phyloP scores from a whole-genome alignment of 805 yeast genomes.

The Lachancea meyersii region DNA sequence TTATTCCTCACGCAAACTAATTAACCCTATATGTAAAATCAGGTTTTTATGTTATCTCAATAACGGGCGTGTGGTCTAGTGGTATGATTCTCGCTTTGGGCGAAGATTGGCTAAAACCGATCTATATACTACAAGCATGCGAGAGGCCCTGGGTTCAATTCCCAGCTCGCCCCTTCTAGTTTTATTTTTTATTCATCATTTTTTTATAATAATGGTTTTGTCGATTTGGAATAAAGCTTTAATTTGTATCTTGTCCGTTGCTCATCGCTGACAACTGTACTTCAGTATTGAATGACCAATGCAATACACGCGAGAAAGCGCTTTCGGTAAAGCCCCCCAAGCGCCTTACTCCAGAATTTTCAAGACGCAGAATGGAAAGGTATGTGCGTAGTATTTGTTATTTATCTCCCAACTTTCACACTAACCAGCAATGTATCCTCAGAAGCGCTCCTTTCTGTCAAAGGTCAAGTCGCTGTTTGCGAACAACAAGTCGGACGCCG shows the following conservation, averaged over 20 bases:
- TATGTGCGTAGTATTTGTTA: neutral
- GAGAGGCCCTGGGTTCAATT: constrained; percentile 61
- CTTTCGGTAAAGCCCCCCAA: constrained; percentile 3
- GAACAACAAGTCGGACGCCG: constrained; percentile 4
- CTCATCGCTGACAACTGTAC: neutral
- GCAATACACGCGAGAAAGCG: constrained; percentile 2
- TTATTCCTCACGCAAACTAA: no score
- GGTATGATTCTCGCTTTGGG: constrained; percentile 38
- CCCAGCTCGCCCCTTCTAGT: constrained; percentile 40
- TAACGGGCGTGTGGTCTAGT: constrained; percentile 36
- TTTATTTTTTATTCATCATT: no score
- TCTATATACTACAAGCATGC: constrained; percentile 30
- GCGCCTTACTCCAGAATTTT: constrained; percentile 19
- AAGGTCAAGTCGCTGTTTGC: constrained; percentile 10
- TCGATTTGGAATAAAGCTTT: no score
- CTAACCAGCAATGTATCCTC: neutral
- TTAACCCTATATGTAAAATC: no score
- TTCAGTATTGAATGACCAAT: neutral
- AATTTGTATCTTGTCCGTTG: no score
- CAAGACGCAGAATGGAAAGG: constrained; percentile 6
- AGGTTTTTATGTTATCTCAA: no score
- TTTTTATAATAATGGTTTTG: no score
- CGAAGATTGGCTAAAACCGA: constrained; percentile 11
- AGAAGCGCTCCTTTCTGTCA: constrained; percentile 8
- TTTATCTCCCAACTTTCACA: neutral